Base-by-base conservation (phyloP, 805 yeast genomes). In the Suhomyces canberraensis region DNA sequence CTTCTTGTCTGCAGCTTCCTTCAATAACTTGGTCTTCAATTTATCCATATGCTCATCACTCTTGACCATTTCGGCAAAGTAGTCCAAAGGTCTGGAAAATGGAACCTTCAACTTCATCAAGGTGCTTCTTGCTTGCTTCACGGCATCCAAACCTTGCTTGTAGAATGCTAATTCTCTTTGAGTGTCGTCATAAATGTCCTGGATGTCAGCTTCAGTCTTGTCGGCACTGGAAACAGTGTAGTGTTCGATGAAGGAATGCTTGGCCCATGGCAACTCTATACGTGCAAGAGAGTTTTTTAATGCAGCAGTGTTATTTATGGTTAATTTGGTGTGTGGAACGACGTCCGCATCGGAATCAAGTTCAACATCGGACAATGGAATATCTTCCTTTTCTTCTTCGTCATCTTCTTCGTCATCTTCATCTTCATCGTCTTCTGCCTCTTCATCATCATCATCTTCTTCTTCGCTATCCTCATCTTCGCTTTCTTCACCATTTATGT, bases 61-160 rank as follows among this genome's bases (percentile, higher is more conserved):
- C 69, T 93, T 93, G 42, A 89, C 86, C 98, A 93, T 93, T 66
- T 93, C 98, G 14, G 98, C 99, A 67, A 93, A 93, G 62, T 87
- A 93, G 60, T 93, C 98, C 53, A 78, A 68, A 25, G 99, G 99
- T 61, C 98, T 79, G 19, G 95, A 73, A 60, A 93, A 93, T 42
- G 96, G 88, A 21, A 91, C 79, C 55, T 82, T 81, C 47, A 85
- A 73, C 53, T 79, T 79, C 39, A 79, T 65, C 28, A 85, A 69
- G 37, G 76, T 75, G 31, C 72, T 60, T 54, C 91, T 81, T 17
- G 85, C 96, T 48, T 74, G 77, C 35, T 73, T 64, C 19, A 85
- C 93, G 3, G 97, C 95, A 35, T 78, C 83, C 39, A 93, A 75
- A 5, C 95, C 95, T 68, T 93, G 98, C 59, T 87, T 89, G 64